A percentile compares a stretch with the other conserved stretches of the same genome.
Evolutionary conservation across 2,329 filamentous ascomycete species (phyloP).

Genomic region (Diaporthe citri): DNA sequence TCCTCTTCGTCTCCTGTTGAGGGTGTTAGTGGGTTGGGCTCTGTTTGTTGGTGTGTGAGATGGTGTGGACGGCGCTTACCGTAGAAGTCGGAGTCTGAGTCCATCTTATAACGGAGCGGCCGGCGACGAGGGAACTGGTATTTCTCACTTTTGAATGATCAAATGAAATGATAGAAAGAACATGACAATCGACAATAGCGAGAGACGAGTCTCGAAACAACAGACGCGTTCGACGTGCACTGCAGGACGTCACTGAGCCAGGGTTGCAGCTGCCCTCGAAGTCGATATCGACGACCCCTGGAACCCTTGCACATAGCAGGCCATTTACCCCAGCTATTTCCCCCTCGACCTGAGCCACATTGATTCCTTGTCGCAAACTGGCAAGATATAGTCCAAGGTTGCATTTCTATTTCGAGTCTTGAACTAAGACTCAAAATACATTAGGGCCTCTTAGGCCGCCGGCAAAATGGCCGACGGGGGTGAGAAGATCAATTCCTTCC

Average conservation of each 20-base stretch:
- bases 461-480: slow-evolving; percentile 30
- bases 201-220: neutral
- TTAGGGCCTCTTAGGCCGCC: neutral
- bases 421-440: fast-evolving
- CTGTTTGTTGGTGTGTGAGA: slow-evolving; percentile 15
- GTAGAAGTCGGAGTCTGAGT: slow-evolving; percentile 69
- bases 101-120: slow-evolving; percentile 40
- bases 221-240: slow-evolving; percentile 16
- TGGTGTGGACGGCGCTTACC: slow-evolving; percentile 52
- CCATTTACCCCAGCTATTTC: neutral
- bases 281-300: slow-evolving; percentile 15
- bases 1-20: slow-evolving; percentile 66
- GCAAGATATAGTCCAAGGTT: neutral
- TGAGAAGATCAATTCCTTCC: slow-evolving; percentile 34
- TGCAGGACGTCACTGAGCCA: slow-evolving; percentile 15
- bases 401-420: neutral
- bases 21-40: slow-evolving; percentile 39
- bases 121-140: neutral
- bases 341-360: neutral
- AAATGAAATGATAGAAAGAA: neutral
- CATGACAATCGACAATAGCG: neutral
- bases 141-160: neutral
- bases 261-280: slow-evolving; percentile 28
- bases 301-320: slow-evolving; percentile 5
- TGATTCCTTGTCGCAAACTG: too few species aligned